Evolutionary conservation across 106 monocot species (phyloP).

Genomic region (Dioscorea dumetorum): DNA sequence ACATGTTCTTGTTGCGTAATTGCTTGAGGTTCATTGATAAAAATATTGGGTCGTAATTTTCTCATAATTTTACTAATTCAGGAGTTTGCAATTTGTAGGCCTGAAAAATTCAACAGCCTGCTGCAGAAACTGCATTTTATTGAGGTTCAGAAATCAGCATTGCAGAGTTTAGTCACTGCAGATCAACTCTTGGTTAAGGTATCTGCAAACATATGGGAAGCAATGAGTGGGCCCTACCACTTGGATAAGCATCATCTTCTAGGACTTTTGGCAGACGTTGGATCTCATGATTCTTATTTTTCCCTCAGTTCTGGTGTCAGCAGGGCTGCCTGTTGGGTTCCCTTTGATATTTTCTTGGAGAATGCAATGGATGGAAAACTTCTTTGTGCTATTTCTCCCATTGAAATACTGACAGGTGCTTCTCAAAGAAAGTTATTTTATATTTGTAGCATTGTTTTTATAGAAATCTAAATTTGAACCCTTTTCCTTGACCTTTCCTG

Average conservation of each 20-base stretch:
- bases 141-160: constrained; percentile 41
- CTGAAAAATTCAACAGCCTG: constrained; percentile 57
- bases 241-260: constrained; percentile 36
- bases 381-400: constrained; percentile 60
- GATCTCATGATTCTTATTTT: constrained; percentile 18
- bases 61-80: constrained; percentile 12
- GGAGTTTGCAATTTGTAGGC: constrained; percentile 34
- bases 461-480: neutral
- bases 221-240: constrained; percentile 19
- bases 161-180: constrained; percentile 23
- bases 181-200: constrained; percentile 35
- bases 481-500: neutral
- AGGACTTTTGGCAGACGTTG: constrained; percentile 35
- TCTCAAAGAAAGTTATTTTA: constrained; percentile 1
- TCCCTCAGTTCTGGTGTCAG: constrained; percentile 32
- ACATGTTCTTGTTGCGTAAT: neutral
- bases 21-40: neutral
- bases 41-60: neutral
- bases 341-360: constrained; percentile 88
- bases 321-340: constrained; percentile 57
- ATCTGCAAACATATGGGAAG: constrained; percentile 35
- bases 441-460: neutral
- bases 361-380: constrained; percentile 79
- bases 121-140: constrained; percentile 57
- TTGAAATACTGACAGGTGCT: constrained; percentile 73